Percentiles rank a stretch among this genome's conserved stretches.
These are phyloP conservation scores for Tubosaeta brunneosetosa DNA, from an alignment of 768 basidiomycete genomes.

Conservation along the genomic window DNA sequence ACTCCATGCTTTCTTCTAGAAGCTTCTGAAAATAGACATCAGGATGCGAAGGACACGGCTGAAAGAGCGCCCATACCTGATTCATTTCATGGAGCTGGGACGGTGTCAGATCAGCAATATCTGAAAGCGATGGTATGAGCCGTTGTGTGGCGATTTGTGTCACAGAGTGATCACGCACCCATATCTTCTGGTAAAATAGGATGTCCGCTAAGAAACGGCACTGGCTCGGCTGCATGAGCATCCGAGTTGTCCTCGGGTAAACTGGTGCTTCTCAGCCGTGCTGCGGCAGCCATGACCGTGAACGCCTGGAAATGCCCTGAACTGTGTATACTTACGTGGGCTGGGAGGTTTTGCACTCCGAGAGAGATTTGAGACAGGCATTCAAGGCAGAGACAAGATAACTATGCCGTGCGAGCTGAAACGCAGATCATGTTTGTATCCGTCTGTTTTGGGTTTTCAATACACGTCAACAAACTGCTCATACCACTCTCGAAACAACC, in stretches of 20 bases:
- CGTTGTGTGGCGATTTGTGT: neutral
- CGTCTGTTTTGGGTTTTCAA: neutral
- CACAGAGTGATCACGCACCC: conserved; percentile 13
- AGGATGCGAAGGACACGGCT: neutral
- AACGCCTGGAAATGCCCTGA: neutral
- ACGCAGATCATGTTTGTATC: neutral
- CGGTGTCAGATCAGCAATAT: conserved; percentile 29
- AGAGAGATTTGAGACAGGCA: conserved; percentile 5
- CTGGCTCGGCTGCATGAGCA: conserved; percentile 1
- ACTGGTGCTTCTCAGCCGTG: conserved; percentile 24
- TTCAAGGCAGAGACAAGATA: neutral
- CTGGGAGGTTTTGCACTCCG: conserved; percentile 16
- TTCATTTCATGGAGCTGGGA: conserved; percentile 39
- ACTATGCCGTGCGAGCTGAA: neutral
- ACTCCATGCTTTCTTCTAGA: conserved; percentile 36
- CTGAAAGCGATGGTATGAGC: conserved; percentile 17
- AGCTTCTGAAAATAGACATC: conserved; percentile 27
- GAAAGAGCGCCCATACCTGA: conserved; percentile 26
- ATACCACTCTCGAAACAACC: too few species aligned
- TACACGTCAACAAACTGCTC: neutral
- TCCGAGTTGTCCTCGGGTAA: conserved; percentile 19
- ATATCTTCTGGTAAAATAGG: conserved; percentile 30
- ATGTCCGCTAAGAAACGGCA: conserved; percentile 24
- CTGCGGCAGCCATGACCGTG: conserved; percentile 4
- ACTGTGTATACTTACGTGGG: conserved; percentile 18